Evolutionary conservation across 108 stramenopile genomes (phyloP).

Genomic region (Skeletonema grethae): DNA sequence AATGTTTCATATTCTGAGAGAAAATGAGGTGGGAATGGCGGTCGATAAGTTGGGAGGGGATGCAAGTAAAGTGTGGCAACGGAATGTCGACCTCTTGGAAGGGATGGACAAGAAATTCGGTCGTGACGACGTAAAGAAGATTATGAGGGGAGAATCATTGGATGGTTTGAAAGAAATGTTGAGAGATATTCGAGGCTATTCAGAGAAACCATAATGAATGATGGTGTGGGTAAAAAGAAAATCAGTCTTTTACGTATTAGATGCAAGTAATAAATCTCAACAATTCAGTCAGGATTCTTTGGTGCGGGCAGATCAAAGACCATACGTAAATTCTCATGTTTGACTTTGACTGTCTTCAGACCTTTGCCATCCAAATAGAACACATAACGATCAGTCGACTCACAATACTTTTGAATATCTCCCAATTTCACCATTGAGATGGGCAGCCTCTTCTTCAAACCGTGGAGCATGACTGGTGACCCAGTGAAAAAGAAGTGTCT

Average conservation of each 20-base stretch:
- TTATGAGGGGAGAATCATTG: slow-evolving; percentile 35
- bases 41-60: slow-evolving; percentile 76
- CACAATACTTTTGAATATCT: background rate
- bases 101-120: slow-evolving; percentile 56
- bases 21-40: slow-evolving; percentile 71
- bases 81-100: slow-evolving; percentile 68
- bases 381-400: background rate
- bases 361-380: slow-evolving; percentile 5
- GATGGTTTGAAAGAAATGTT: slow-evolving; percentile 31
- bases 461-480: slow-evolving; percentile 10
- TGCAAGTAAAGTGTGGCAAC: slow-evolving; percentile 70
- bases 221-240: background rate
- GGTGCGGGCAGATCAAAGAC: background rate
- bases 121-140: slow-evolving; percentile 32
- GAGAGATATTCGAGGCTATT: slow-evolving; percentile 15
- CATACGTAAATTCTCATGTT: background rate
- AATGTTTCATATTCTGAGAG: slow-evolving; percentile 82
- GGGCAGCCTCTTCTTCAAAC: background rate
- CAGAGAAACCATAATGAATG: background rate
- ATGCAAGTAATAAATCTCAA: too few species aligned
- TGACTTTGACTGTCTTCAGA: background rate
- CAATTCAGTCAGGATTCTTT: background rate
- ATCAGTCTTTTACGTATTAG: too few species aligned
- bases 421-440: slow-evolving; percentile 11
- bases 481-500: background rate